Evolutionary conservation across 495 filamentous ascomycete species (phyloP).

Genomic region (Apiosordaria backusii): DNA sequence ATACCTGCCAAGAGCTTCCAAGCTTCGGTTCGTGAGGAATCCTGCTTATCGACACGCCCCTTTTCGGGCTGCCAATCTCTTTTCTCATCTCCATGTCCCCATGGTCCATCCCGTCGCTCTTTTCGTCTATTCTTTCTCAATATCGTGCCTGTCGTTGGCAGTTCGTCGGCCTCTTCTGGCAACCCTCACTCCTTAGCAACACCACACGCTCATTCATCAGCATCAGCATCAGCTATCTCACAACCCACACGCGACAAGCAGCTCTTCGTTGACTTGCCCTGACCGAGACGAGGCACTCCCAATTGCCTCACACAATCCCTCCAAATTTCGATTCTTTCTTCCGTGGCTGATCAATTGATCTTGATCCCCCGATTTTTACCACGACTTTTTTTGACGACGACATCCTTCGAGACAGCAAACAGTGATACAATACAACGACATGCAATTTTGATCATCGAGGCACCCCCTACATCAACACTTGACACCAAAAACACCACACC

Average conservation of each 20-base stretch:
- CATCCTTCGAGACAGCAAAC: neutral
- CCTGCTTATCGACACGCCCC: neutral
- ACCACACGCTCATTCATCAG: neutral
- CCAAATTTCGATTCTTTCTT: neutral
- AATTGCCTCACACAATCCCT: conserved; percentile 5
- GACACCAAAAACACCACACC: neutral
- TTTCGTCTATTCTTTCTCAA: neutral
- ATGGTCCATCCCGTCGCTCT: neutral
- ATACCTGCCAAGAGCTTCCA: neutral
- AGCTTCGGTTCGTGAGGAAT: neutral
- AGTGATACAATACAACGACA: neutral
- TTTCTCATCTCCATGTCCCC: neutral
- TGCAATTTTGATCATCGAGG: neutral
- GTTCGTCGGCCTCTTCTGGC: neutral
- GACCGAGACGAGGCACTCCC: conserved; percentile 7
- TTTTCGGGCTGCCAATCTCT: neutral
- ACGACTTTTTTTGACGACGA: neutral
- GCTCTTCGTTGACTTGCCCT: neutral
- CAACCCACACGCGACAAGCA: neutral
- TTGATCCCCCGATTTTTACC: conserved; percentile 1
- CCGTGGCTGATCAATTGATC: neutral
- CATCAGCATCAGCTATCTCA: neutral
- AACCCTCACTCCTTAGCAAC: neutral
- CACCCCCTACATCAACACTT: too few species aligned
- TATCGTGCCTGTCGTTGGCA: neutral